Percentiles rank a stretch among this genome's conserved stretches.
These are phyloP conservation scores for Colletotrichum chrysophilum DNA, from an alignment of 2,329 filamentous ascomycete genomes.

Conservation along the genomic window DNA sequence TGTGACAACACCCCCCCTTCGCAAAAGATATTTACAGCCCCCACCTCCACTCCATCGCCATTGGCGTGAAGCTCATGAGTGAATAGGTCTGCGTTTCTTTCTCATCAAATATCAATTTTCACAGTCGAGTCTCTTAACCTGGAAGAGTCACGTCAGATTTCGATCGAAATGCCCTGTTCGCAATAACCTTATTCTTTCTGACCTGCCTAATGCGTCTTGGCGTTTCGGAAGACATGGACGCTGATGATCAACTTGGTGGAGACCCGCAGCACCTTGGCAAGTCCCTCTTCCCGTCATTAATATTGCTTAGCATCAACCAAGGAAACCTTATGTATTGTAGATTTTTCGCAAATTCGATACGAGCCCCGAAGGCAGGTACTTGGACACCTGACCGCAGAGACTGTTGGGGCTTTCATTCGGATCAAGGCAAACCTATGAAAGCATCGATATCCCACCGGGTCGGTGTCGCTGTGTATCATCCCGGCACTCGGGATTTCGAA, in stretches of 20 bases:
- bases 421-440: neutral
- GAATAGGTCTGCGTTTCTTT: neutral
- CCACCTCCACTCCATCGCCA: neutral
- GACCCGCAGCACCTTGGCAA: neutral
- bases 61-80: fast-evolving
- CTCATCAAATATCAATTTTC: neutral
- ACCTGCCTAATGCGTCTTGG: neutral
- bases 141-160: neutral
- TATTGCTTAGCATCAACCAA: neutral
- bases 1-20: neutral
- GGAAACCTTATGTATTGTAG: neutral
- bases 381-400: neutral
- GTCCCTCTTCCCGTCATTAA: neutral
- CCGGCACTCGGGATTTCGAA: too few relatives aligned
- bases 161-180: neutral
- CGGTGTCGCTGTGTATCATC: too few relatives aligned
- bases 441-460: neutral
- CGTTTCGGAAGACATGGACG: neutral
- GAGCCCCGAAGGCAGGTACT: neutral
- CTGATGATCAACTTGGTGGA: neutral
- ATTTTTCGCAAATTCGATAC: neutral
- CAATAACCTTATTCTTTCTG: neutral
- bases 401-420: neutral
- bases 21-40: neutral
- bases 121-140: neutral